A percentile compares a stretch with the other conserved stretches of the same genome.
phyloP scores from a whole-genome alignment of 495 filamentous ascomycete genomes.

The Xylaria venustula region DNA sequence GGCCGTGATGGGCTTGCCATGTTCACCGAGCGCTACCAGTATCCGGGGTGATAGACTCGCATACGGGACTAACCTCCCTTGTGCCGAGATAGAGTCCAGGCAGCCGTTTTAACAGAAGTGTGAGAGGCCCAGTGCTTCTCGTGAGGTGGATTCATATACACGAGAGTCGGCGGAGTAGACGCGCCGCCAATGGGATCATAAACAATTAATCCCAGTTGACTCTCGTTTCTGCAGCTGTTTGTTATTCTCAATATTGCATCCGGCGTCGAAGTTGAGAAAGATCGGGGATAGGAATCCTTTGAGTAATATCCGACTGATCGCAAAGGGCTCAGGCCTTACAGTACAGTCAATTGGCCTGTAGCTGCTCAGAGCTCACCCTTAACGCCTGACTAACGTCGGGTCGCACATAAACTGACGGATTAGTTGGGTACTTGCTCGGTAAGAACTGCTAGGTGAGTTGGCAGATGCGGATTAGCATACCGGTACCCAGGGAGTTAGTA shows the following conservation, averaged over 20 bases:
- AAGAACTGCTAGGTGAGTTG: neutral
- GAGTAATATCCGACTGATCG: too few species aligned
- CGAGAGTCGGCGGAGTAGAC: neutral
- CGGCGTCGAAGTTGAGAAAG: too few species aligned
- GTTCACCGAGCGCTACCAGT: neutral
- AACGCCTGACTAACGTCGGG: neutral
- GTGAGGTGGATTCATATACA: neutral
- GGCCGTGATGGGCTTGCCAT: neutral
- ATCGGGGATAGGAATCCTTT: too few species aligned
- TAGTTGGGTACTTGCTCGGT: neutral
- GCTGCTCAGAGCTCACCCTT: neutral
- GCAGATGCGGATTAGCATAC: neutral
- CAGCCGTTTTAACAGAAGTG: slow-evolving; percentile 2
- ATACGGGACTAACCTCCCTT: neutral
- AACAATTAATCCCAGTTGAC: neutral
- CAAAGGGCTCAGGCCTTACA: too few species aligned
- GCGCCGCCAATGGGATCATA: neutral
- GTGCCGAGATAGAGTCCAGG: neutral
- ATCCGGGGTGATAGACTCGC: neutral
- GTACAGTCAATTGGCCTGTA: too few species aligned
- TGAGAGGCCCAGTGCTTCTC: neutral
- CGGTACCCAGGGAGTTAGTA: too few species aligned
- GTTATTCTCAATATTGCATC: too few species aligned
- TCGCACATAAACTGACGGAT: neutral
- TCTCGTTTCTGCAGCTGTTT: too few species aligned